Evolutionary conservation across 1,284 basidiomycete genomes (phyloP).

Genomic region (Caloboletus firmus): DNA sequence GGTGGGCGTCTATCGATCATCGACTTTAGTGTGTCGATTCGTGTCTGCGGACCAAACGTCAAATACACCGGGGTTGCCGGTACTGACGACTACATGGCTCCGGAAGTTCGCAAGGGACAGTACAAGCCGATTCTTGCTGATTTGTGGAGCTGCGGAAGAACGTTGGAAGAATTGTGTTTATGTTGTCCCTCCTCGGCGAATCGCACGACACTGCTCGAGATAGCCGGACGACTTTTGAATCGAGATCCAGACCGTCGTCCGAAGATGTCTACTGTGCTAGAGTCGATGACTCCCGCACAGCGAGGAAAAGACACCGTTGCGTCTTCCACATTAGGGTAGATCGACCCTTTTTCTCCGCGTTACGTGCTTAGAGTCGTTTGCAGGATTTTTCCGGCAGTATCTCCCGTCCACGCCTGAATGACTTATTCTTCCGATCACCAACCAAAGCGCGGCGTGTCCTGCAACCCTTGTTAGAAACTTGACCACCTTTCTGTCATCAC

Average conservation of each 20-base stretch:
- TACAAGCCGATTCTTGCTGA: constrained; percentile 9
- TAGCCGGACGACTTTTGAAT: not conserved
- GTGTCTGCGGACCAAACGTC: not conserved
- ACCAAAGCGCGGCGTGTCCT: too few species aligned
- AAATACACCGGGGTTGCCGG: not conserved
- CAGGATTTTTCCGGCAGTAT: not conserved
- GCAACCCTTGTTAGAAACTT: not conserved
- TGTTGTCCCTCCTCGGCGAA: not conserved
- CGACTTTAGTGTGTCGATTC: not conserved
- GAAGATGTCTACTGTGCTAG: not conserved
- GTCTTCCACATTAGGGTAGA: not conserved
- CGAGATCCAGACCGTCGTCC: not conserved
- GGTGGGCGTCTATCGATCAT: not conserved
- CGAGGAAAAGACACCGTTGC: not conserved
- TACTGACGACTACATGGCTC: constrained; percentile 3
- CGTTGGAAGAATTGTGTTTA: not conserved
- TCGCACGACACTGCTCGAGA: not conserved
- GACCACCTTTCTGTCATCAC: not conserved
- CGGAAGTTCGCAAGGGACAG: not conserved
- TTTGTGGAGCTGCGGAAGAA: constrained; percentile 5
- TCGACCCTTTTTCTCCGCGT: too few species aligned
- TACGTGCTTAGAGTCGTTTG: too few species aligned
- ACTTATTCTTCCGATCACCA: not conserved
- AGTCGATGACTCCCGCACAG: not conserved
- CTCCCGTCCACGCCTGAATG: not conserved